phyloP scores from a whole-genome alignment of 306 rosid species.

The Carpinus viminea region DNA sequence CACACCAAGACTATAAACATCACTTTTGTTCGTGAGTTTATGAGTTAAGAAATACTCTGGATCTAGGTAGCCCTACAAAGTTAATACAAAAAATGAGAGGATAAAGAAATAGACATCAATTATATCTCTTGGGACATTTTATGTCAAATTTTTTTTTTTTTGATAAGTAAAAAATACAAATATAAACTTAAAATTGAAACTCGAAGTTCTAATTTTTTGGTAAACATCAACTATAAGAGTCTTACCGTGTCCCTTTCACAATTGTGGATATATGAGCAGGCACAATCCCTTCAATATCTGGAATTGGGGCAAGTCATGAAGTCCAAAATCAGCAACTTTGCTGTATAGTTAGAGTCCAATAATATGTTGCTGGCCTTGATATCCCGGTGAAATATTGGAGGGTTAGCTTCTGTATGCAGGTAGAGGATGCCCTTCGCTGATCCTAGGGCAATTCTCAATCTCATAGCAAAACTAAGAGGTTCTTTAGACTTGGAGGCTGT shows the following conservation, averaged over 20 bases:
- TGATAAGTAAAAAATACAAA: background rate
- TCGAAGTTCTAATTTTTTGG: background rate
- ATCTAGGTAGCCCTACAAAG: constrained; percentile 25
- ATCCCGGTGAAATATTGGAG: constrained; percentile 96
- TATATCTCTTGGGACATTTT: background rate
- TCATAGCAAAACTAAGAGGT: constrained; percentile 62
- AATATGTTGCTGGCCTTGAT: constrained; percentile 92
- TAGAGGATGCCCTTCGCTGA: constrained; percentile 89
- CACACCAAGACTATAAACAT: constrained; percentile 41
- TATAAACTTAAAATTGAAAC: background rate
- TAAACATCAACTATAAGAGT: constrained; percentile 8
- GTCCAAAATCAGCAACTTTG: constrained; percentile 99
- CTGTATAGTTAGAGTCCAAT: constrained; percentile 62
- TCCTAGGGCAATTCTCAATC: constrained; percentile 78
- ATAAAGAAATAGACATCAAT: background rate
- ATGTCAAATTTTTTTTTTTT: too few species aligned
- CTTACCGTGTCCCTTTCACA: constrained; percentile 97
- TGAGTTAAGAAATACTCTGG: constrained; percentile 11
- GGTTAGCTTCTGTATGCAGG: constrained; percentile 93
- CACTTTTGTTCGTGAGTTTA: constrained; percentile 2
- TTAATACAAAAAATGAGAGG: constrained; percentile 12
- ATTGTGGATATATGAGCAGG: constrained; percentile 89
- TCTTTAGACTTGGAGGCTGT: constrained; percentile 50
- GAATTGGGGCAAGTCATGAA: constrained; percentile 94
- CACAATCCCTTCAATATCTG: constrained; percentile 67